A percentile compares a stretch with the other conserved stretches of the same genome.
These are phyloP conservation scores for Didymella pinodella DNA, from an alignment of 2,329 filamentous ascomycete genomes.

Conservation along the genomic window DNA sequence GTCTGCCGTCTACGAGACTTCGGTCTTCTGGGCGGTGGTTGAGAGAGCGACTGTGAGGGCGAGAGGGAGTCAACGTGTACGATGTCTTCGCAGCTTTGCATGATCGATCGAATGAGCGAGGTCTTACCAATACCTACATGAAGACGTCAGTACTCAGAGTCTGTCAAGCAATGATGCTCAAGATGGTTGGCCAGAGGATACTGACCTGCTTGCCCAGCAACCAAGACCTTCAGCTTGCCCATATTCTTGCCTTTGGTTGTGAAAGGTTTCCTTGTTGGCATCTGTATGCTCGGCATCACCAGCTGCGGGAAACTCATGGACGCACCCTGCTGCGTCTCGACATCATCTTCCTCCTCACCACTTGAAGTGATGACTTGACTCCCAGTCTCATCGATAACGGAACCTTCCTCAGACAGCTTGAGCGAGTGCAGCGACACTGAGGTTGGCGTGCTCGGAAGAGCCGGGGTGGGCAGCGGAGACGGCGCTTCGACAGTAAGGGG, in stretches of 20 bases:
- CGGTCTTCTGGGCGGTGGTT: conserved; percentile 33
- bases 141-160: conserved; percentile 19
- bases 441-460: conserved; percentile 66
- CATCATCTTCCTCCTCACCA: conserved; percentile 62
- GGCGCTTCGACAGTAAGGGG: conserved; percentile 35
- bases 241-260: conserved; percentile 84
- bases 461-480: conserved; percentile 59
- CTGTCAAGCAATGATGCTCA: neutral
- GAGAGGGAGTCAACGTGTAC: conserved; percentile 83
- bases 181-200: conserved; percentile 4
- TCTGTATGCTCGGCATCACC: conserved; percentile 96
- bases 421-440: conserved; percentile 67
- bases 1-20: conserved; percentile 39
- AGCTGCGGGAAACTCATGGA: conserved; percentile 70
- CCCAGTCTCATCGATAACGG: conserved; percentile 61
- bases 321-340: conserved; percentile 44
- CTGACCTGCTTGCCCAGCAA: conserved; percentile 79
- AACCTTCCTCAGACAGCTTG: conserved; percentile 65
- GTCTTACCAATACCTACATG: conserved; percentile 81
- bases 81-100: conserved; percentile 87
- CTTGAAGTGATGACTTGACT: conserved; percentile 64
- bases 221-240: conserved; percentile 86
- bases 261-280: conserved; percentile 88
- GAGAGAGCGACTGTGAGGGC: conserved; percentile 36
- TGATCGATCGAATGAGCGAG: conserved; percentile 85